Evolutionary conservation across 139 green algal genomes (phyloP).

Genomic region (Chlorella sorokiniana): DNA sequence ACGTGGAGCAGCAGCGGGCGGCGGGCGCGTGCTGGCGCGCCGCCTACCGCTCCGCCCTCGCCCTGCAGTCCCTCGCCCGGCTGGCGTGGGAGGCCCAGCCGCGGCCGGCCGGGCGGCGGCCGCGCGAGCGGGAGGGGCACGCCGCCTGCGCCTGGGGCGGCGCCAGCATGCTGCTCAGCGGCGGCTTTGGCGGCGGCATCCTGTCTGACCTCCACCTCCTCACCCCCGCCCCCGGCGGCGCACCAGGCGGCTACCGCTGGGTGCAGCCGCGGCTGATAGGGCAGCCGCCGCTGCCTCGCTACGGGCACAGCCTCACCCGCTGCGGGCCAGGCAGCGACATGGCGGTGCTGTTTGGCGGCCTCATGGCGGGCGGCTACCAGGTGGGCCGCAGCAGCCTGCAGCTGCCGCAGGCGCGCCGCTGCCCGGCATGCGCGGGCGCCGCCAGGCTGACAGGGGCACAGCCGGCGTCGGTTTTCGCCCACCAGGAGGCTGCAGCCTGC

Average conservation of each 20-base stretch:
- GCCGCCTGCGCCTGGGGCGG: constrained; percentile 12
- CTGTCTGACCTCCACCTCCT: background rate
- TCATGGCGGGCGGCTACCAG: constrained; percentile 14
- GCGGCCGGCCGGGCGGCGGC: background rate
- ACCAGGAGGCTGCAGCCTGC: background rate
- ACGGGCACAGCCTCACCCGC: constrained; percentile 14
- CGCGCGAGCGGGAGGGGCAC: constrained; percentile 6
- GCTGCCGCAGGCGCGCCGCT: background rate
- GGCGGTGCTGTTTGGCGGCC: constrained; percentile 15
- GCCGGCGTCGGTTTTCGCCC: too few species aligned
- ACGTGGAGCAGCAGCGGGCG: background rate
- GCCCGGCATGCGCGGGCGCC: background rate
- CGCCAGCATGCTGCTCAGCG: constrained; percentile 7
- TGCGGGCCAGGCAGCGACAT: background rate
- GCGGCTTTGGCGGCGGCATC: constrained; percentile 19
- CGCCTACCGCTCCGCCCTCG: background rate
- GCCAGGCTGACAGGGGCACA: too few species aligned
- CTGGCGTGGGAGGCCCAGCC: background rate
- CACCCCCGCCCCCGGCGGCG: background rate
- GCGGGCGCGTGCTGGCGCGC: background rate
- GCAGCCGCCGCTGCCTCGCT: background rate
- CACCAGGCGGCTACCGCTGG: background rate
- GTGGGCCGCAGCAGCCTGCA: background rate
- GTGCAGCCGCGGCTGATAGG: constrained; percentile 1
- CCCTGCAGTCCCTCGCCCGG: constrained; percentile 2